Conservation (phyloP, 768 basidiomycete genomes). For the Psilocybe subaeruginosa region DNA sequence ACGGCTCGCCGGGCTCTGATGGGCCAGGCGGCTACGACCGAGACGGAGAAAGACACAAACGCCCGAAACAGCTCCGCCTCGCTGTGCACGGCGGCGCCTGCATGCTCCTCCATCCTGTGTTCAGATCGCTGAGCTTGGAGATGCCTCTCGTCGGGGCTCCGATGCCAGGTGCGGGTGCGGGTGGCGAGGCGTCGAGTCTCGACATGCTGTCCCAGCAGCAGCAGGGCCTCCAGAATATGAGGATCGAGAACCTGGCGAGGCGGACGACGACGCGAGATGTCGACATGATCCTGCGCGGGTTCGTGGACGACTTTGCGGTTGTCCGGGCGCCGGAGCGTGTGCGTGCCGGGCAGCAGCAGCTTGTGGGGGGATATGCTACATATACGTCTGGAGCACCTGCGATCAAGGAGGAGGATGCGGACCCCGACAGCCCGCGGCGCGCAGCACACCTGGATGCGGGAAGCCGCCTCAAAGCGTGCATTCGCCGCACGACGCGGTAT, state of each 20-base stretch:
- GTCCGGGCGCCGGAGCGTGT: neutral
- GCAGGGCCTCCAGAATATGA: neutral
- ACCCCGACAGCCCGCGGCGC: neutral
- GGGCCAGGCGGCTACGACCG: neutral
- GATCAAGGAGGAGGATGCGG: neutral
- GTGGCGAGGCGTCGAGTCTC: neutral
- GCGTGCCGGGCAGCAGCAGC: too few relatives aligned
- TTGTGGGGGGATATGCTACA: neutral
- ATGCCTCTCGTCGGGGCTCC: neutral
- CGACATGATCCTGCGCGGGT: constrained; percentile 67
- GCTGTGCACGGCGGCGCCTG: constrained; percentile 76
- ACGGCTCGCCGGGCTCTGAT: neutral
- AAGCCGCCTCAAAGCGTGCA: constrained; percentile 57
- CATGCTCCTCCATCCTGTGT: constrained; percentile 64
- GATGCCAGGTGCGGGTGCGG: neutral
- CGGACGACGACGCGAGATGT: constrained; percentile 65
- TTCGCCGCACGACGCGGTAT: constrained; percentile 51
- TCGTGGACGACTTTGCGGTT: constrained; percentile 53
- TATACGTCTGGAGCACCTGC: neutral
- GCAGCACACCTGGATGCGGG: constrained; percentile 43
- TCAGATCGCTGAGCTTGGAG: constrained; percentile 30
- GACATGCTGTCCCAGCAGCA: neutral
- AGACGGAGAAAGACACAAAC: neutral
- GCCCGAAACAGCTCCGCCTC: constrained; percentile 44
- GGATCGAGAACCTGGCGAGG: constrained; percentile 32